Conservation (phyloP, 2,329 filamentous ascomycete genomes). For the Diaporthe eres region DNA sequence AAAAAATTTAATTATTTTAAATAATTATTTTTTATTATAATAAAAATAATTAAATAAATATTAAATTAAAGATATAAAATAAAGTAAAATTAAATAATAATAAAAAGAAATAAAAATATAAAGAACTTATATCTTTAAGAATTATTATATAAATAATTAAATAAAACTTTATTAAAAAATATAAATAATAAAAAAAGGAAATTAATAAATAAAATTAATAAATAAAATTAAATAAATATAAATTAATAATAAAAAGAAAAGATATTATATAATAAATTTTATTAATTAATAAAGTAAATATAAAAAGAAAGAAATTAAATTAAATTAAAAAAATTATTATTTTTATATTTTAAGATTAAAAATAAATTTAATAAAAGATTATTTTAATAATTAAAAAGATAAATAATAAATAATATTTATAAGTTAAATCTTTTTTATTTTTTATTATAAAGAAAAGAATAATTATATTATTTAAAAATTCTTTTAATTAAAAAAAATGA, state of each 20-base stretch:
- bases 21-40: no score
- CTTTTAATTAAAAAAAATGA: not conserved
- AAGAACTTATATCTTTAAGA: no score
- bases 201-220: no score
- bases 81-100: no score
- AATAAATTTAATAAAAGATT: not conserved
- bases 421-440: not conserved
- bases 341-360: not conserved
- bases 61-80: no score
- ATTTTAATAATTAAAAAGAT: not conserved
- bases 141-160: no score
- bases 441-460: not conserved
- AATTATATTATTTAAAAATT: not conserved
- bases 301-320: not conserved
- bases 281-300: not conserved
- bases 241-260: not conserved
- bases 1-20: no score
- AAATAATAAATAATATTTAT: not conserved
- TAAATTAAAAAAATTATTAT: not conserved
- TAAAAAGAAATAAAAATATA: no score
- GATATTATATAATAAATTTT: conserved; percentile 36
- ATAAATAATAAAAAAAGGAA: no score
- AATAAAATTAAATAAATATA: no score
- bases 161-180: no score
- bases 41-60: no score